Evolutionary conservation across 768 basidiomycete genomes (phyloP).

Genomic region (Scleroderma bovista): DNA sequence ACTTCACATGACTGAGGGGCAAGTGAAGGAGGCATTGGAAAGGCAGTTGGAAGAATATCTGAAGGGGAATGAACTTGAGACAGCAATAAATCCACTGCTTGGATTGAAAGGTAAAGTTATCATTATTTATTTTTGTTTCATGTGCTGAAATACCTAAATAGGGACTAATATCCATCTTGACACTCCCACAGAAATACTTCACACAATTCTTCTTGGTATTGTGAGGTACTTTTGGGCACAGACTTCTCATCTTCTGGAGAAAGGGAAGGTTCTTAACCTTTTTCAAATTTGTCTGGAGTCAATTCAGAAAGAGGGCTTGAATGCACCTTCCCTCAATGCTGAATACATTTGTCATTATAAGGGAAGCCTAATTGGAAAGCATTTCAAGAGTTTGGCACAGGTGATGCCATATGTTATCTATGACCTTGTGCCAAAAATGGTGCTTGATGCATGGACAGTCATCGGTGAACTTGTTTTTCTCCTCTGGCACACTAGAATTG

Average conservation of each 20-base stretch:
- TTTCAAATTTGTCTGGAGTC: slow-evolving; percentile 23
- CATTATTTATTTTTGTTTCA: too few species aligned
- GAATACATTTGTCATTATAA: slow-evolving; percentile 22
- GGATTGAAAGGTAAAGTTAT: background rate
- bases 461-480: slow-evolving; percentile 32
- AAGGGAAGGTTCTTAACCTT: slow-evolving; percentile 8
- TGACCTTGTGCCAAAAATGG: slow-evolving; percentile 20
- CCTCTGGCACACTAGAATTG: slow-evolving; percentile 39
- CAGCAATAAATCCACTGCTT: slow-evolving; percentile 4
- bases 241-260: slow-evolving; percentile 11
- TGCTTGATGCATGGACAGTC: slow-evolving; percentile 27
- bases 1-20: background rate
- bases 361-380: slow-evolving; percentile 14
- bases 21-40: background rate
- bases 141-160: background rate
- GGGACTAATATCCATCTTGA: background rate
- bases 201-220: slow-evolving; percentile 24
- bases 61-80: background rate
- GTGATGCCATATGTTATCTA: slow-evolving; percentile 28
- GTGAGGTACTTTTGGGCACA: slow-evolving; percentile 28
- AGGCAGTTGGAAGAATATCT: slow-evolving; percentile 1
- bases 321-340: background rate
- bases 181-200: background rate
- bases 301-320: slow-evolving; percentile 12
- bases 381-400: slow-evolving; percentile 20